Evolutionary conservation across 2,329 filamentous ascomycete genomes (phyloP), one percentile per base, ranked within the genome.

Genomic region (Talaromyces pinophilus): DNA sequence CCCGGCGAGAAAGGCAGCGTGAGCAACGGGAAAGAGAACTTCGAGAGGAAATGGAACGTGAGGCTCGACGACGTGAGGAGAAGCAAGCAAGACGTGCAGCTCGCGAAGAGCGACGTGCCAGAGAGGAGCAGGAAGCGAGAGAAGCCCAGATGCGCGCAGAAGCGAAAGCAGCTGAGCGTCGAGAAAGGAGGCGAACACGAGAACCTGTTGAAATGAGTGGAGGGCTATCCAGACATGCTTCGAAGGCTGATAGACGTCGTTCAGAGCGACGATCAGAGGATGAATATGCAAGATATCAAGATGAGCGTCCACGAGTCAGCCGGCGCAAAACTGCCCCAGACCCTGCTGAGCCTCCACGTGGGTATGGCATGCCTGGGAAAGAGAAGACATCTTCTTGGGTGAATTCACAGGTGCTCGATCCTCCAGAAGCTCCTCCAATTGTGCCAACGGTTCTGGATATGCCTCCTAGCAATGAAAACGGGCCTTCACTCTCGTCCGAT

Each of bases 351-450:
- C 62, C 70, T 50, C 70, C 71, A 1, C 75, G 76, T 38, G 48
- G 44, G 19, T 72, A 77, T 67, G 76, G 75, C 69, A 70, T 72
- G 38, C 76, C 77, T 22, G 78, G 74, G 25, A 80, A 79, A 70
- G 80, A 83, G 63, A 83, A 84, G 71, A 84, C 81, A 40, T 82
- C 81, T 7, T 82, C 80, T 6, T 84, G 82, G 82, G 77, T 84
- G 7, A 76, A 83, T 67, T 82, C 80, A 1, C 81, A 83, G 70
- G 74, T 77, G 8, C 78, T 77, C 30, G 81, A 84, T 22, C 82
- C 82, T 17, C 81, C 82, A 0, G 82, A 83, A 62, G 76, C 80
- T 8, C 82, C 82, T 2, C 81, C 78, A 33, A 74, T 83, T 17
- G 77, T 81, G 10, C 77, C 76, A 3, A 83, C 82, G 8, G 78